Percentiles rank a stretch among this genome's conserved stretches.
These are phyloP conservation scores for Ophiosphaerella narmari DNA, from an alignment of 2,329 filamentous ascomycete genomes.

Conservation along the genomic window DNA sequence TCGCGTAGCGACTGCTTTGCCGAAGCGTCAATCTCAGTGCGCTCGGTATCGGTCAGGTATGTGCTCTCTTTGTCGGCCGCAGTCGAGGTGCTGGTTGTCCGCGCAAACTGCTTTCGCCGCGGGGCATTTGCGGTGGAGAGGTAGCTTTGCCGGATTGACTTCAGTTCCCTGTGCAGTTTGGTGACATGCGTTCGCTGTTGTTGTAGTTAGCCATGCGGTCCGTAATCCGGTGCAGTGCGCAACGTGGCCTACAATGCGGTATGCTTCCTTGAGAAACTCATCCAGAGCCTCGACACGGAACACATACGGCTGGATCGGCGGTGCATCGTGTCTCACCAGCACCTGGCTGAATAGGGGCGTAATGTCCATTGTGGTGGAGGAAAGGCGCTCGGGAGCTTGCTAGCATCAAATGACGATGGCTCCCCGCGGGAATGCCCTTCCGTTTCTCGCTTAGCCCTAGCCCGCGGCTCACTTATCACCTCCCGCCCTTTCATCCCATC, in stretches of 20 bases:
- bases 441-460: slow-evolving; percentile 20
- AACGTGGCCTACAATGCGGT: slow-evolving; percentile 73
- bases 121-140: slow-evolving; percentile 77
- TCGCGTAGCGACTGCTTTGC: slow-evolving; percentile 85
- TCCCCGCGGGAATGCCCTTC: slow-evolving; percentile 27
- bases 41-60: slow-evolving; percentile 76
- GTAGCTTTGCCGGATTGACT: slow-evolving; percentile 84
- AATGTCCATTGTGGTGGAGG: slow-evolving; percentile 57
- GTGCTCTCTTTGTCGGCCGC: slow-evolving; percentile 53
- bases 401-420: slow-evolving; percentile 29
- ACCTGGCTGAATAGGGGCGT: slow-evolving; percentile 72
- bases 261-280: slow-evolving; percentile 91
- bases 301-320: slow-evolving; percentile 52
- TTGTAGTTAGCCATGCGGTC: slow-evolving; percentile 21
- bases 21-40: slow-evolving; percentile 84
- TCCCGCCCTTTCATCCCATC: not conserved
- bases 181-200: slow-evolving; percentile 80
- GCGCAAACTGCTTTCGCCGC: slow-evolving; percentile 54
- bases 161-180: slow-evolving; percentile 78
- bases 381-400: slow-evolving; percentile 12
- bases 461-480: not conserved
- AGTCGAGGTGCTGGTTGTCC: slow-evolving; percentile 31
- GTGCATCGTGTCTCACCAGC: slow-evolving; percentile 63
- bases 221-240: slow-evolving; percentile 1
- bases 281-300: slow-evolving; percentile 62